Conservation (phyloP, 176 grass and related monocot species). For the sorghum (Sorghum bicolor) region DNA sequence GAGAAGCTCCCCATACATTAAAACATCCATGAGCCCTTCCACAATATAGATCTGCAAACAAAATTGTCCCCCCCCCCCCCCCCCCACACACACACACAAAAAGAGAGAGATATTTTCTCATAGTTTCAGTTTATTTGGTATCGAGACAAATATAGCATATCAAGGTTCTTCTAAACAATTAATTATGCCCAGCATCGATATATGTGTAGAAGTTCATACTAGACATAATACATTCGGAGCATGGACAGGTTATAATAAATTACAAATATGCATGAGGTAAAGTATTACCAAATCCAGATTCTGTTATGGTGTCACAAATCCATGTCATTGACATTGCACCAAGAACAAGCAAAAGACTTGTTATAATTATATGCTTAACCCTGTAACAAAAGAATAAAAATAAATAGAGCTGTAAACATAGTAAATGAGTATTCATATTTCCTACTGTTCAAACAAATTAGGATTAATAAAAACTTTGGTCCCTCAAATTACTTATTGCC, state of each 20-base stretch:
- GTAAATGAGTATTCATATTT: neutral
- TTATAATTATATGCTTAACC: conserved; percentile 76
- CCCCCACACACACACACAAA: neutral
- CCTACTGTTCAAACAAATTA: conserved; percentile 19
- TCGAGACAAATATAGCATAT: neutral
- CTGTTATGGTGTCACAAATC: conserved; percentile 99
- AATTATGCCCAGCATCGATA: neutral
- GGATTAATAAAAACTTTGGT: neutral
- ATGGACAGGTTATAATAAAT: conserved; percentile 8
- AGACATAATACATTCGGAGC: conserved; percentile 4
- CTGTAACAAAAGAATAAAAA: conserved; percentile 47
- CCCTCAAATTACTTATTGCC: neutral
- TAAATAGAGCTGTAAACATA: conserved; percentile 27
- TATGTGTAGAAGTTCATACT: neutral
- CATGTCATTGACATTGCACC: conserved; percentile 92
- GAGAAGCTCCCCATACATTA: neutral
- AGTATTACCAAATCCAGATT: conserved; percentile 93
- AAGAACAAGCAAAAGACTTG: conserved; percentile 81
- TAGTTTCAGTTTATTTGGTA: neutral
- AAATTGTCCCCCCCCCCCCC: neutral
- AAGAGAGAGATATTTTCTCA: neutral
- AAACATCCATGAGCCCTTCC: conserved; percentile 3
- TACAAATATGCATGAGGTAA: conserved; percentile 12
- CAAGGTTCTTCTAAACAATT: neutral
- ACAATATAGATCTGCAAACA: neutral